phyloP scores from a whole-genome alignment of 2,329 filamentous ascomycete genomes.

The Chaetomiaceae sp. region DNA sequence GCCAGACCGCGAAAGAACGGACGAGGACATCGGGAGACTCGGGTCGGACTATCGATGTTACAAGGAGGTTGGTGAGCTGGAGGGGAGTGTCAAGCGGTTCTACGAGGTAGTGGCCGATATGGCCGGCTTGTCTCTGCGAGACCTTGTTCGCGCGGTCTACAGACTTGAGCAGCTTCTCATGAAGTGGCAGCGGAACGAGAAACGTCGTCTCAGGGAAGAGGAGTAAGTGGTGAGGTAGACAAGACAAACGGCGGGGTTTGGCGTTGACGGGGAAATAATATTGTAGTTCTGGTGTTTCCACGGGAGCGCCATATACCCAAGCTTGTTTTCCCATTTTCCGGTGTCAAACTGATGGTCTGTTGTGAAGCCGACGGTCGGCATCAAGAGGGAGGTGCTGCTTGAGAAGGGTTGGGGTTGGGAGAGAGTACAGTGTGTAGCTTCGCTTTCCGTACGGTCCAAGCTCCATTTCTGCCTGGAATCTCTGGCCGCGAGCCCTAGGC shows the following conservation, averaged over 20 bases:
- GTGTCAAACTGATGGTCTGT: too few relatives aligned
- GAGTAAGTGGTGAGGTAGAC: slow-evolving; percentile 21
- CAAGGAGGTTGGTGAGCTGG: slow-evolving; percentile 36
- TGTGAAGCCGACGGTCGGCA: too few relatives aligned
- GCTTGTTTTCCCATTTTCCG: too few relatives aligned
- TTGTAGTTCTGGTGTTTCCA: not conserved
- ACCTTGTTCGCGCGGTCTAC: slow-evolving; percentile 31
- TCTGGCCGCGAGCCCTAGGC: slow-evolving; percentile 21
- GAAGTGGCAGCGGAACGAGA: slow-evolving; percentile 29
- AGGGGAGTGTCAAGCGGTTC: slow-evolving; percentile 34
- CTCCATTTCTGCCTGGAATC: slow-evolving; percentile 13
- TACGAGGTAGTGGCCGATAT: slow-evolving; percentile 37
- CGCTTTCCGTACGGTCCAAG: not conserved
- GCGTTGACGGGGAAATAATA: not conserved
- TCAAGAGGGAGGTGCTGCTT: too few relatives aligned
- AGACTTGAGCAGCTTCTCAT: slow-evolving; percentile 34
- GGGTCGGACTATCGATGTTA: slow-evolving; percentile 33
- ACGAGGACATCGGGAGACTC: slow-evolving; percentile 22
- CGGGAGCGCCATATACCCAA: not conserved
- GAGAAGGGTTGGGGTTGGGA: slow-evolving; percentile 10
- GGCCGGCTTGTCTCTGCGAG: slow-evolving; percentile 31
- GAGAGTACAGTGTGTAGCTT: not conserved
- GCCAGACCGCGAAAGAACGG: not conserved
- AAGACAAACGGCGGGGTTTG: too few relatives aligned
- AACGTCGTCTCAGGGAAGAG: slow-evolving; percentile 41